phyloP scores from a whole-genome alignment of 2,329 filamentous ascomycete genomes.

The Ramularia endophylla region DNA sequence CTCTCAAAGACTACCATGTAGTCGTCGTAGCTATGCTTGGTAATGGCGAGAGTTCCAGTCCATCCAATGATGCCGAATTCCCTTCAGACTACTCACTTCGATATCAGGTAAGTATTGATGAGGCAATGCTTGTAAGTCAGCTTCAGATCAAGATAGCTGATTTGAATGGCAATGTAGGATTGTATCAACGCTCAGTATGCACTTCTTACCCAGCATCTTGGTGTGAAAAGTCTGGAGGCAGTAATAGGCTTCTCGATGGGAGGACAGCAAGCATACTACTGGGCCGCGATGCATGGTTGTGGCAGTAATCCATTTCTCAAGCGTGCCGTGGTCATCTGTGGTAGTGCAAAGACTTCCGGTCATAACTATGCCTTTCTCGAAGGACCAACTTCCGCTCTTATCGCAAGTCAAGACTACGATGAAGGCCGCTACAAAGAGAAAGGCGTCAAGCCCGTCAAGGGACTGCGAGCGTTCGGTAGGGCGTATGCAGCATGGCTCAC shows the following conservation, averaged over 20 bases:
- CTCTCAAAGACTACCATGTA: slow-evolving; percentile 6
- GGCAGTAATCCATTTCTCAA: not conserved
- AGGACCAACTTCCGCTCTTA: slow-evolving; percentile 2
- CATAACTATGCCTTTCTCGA: slow-evolving; percentile 4
- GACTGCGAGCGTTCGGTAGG: slow-evolving; percentile 1
- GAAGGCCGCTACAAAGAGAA: not conserved
- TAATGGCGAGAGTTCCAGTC: slow-evolving; percentile 3
- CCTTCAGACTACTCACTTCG: slow-evolving; percentile 2
- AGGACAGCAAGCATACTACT: slow-evolving; percentile 5
- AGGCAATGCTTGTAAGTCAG: too few relatives aligned
- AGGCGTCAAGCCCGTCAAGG: not conserved
- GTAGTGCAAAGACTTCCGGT: slow-evolving; percentile 2
- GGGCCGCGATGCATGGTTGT: slow-evolving; percentile 2
- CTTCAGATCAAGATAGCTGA: too few relatives aligned
- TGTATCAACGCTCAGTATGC: slow-evolving; percentile 7
- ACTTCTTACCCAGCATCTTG: slow-evolving; percentile 1
- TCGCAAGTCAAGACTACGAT: slow-evolving; percentile 3
- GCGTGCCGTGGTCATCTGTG: slow-evolving; percentile 1
- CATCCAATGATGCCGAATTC: slow-evolving; percentile 4
- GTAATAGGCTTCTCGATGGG: slow-evolving; percentile 5
- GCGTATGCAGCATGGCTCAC: slow-evolving; percentile 3
- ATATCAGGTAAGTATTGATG: not conserved
- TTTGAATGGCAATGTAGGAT: too few relatives aligned
- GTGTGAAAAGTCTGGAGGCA: not conserved
- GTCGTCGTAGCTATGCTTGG: slow-evolving; percentile 4